Base-by-base conservation (phyloP, 306 rosid species). In the Urtica urens region DNA sequence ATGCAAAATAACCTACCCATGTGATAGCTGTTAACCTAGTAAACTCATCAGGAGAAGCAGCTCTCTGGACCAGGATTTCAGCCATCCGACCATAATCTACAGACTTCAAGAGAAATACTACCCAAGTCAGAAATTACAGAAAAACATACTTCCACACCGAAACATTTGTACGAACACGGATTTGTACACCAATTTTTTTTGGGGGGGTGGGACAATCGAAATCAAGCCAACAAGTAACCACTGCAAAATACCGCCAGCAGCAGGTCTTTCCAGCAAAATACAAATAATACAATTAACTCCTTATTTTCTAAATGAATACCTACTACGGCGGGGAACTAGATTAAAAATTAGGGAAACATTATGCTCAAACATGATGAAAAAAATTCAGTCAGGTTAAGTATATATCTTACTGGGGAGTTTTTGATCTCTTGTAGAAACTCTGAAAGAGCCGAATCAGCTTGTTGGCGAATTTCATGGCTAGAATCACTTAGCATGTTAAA, bases 51-150 rank as follows among this genome's bases (percentile, higher is more conserved):
- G 58, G 31, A 64, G 96, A 85, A 69, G 76, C 75, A 41, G 96
- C 96, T 70, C 96, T 92, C 68, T 82, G 79, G 48, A 92, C 94
- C 81, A 92, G 75, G 62, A 92, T 92, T 69, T 92, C 86, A 63
- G 96, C 96, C 99, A 92, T 92, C 59, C 99, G 93, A 58, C 99
- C 96, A 79, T 81, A 92, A 92, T 92, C 99, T 92, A 92, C 99
- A 92, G 99, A 82, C 99, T 92, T 92, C 94, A 92, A 92, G 78
- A 92, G 94, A 77, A 92, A 90, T 87, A 85, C 96, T 85, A 87
- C 76, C 75, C 67, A 94, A 81, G 96, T 92, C 95, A 92, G 96
- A 75, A 84, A 79, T 76, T 75, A 69, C 66, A 77, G 68, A 78
- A 78, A 94, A 81, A 83, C 88, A 78, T 67, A n/a, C n/a, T n/a